Evolutionary conservation across 2,329 filamentous ascomycete genomes (phyloP), one percentile per base, ranked within the genome.

Genomic region (Cladosporium sp.): DNA sequence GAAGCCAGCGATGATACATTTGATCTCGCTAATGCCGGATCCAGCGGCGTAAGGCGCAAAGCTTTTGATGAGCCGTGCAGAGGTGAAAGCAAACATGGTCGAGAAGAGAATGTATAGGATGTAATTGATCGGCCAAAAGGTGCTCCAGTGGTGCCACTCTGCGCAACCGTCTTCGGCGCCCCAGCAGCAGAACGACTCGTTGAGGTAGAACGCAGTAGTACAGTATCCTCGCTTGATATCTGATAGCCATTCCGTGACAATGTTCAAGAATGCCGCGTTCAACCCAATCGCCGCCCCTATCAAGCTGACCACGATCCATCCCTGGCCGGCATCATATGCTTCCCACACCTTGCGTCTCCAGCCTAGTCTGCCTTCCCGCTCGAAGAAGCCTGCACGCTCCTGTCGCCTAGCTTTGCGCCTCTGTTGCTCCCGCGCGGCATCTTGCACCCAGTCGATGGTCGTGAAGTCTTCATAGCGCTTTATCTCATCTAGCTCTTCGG

Each of bases 401-500:
- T 86, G 87, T 68, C 89, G 84, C 66, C 88, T 83, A 50, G 88
- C 83, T 68, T 90, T 90, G 62, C 93, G 86, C 58, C 92, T 85
- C 49, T 90, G 80, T 72, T 96, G 90, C 73, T 97, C 94, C 64
- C 92, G 88, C 36, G 92, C 88, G 11, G 93, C 92, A 82, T 99
- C 94, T 74, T 99, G 93, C 0, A 99, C 93, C 94, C 94, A 99
- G 75, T 99, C 94, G 83, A 94, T 94, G 0, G 94, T 99, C 5
- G 92, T 96, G 73, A 99, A 99, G 76, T 99, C 94, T 83, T 85
- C 94, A 77, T 99, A 99, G 77, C 93, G 85, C 78, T 97, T 97
- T 73, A 99, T 97, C 79, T 97, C 89, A 25, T 89, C 92, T 71
- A 99, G 96, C 77, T 99, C 94, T 71, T 97, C 92, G 61, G 92